A percentile compares a stretch with the other conserved stretches of the same genome.
phyloP scores from a whole-genome alignment of 192 early-diverging fungal genomes.

The Cladochytrium replicatum region DNA sequence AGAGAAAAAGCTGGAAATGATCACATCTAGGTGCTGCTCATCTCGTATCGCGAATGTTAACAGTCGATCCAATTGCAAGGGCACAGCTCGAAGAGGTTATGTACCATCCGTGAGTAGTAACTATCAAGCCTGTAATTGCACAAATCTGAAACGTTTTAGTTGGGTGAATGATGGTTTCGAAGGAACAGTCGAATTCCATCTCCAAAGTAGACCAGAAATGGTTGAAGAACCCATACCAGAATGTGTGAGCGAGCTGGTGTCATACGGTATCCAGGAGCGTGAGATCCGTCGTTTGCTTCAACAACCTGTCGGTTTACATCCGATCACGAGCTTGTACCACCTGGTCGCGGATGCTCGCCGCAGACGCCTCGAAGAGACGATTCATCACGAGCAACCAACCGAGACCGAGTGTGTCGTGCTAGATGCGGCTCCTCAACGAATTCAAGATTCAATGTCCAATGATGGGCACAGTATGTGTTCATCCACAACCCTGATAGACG shows the following conservation, averaged over 20 bases:
- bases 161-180: conserved; percentile 40
- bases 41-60: conserved; percentile 16
- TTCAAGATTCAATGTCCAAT: no score
- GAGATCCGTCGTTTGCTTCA: conserved; percentile 12
- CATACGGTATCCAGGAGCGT: conserved; percentile 15
- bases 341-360: conserved; percentile 18
- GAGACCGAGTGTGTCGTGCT: no score
- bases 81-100: conserved; percentile 16
- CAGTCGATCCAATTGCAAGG: conserved; percentile 11
- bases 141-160: conserved; percentile 32
- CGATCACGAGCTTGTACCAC: conserved; percentile 21
- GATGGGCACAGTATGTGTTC: no score
- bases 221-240: conserved; percentile 6
- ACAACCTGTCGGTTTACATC: conserved; percentile 19
- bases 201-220: conserved; percentile 4
- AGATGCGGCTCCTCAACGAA: no score
- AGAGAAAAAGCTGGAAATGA: no score
- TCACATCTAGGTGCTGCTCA: no score
- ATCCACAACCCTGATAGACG: no score
- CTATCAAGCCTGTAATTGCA: no score
- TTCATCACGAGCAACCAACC: no score
- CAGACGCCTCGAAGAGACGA: no score
- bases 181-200: conserved; percentile 1
- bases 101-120: no score
- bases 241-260: conserved; percentile 13